A percentile compares a stretch with the other conserved stretches of the same genome.
phyloP scores from a whole-genome alignment of 257 asterid species.

The Solanum dulcamara region DNA sequence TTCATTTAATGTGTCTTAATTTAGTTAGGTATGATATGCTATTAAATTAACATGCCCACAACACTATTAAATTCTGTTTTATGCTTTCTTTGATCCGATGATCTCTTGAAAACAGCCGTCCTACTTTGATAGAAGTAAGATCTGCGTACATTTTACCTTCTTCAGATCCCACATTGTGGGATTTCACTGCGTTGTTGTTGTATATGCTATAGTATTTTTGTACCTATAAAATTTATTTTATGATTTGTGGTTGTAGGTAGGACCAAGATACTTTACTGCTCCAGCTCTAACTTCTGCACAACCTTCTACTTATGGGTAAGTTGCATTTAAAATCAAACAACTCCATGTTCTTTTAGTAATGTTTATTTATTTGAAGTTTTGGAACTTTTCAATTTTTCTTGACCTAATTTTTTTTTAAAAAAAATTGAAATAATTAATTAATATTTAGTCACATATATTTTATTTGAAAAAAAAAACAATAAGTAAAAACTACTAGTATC shows the following conservation, averaged over 20 bases:
- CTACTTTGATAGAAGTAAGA: too few relatives aligned
- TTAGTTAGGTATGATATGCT: too few relatives aligned
- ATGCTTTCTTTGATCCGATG: too few relatives aligned
- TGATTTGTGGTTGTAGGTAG: conserved; percentile 13
- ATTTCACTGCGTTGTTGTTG: too few relatives aligned
- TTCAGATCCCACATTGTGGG: too few relatives aligned
- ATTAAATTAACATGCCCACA: too few relatives aligned
- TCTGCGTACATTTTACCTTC: too few relatives aligned
- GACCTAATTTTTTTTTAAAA: not conserved
- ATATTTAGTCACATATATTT: not conserved
- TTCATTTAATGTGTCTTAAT: not conserved
- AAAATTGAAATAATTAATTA: not conserved
- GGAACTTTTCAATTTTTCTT: not conserved
- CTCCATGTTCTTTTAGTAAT: not conserved
- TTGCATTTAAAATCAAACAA: not conserved
- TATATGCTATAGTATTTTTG: not conserved
- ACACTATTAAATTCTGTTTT: too few relatives aligned
- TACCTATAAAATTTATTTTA: not conserved
- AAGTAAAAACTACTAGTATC: too few relatives aligned
- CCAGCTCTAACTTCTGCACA: conserved; percentile 12
- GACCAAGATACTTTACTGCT: conserved; percentile 14
- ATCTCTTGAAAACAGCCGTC: too few relatives aligned
- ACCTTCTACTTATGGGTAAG: not conserved
- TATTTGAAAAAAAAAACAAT: not conserved
- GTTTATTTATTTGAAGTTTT: not conserved